Evolutionary conservation across 306 rosid species (phyloP), one percentile per base, ranked within the genome.

Genomic region (Citrullus amarus): DNA sequence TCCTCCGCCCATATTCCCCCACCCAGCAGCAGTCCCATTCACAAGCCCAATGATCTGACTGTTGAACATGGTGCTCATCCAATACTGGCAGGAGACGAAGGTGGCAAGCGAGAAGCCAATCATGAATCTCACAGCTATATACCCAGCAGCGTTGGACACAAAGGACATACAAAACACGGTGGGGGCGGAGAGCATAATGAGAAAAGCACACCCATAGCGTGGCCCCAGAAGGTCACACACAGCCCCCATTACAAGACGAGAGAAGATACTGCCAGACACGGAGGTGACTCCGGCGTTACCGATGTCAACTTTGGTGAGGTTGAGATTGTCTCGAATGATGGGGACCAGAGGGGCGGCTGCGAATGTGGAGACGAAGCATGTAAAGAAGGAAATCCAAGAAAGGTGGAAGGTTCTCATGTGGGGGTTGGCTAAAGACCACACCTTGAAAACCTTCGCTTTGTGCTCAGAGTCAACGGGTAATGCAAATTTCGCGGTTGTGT

Each of bases 1-100:
- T 5, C 98, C 96, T 41, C 98, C 96, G 0, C 98, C 97, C 98
- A 92, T 90, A 79, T 94, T 94, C 0, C 98, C 98, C 98, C 98
- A 94, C 18, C 98, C 98, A 0, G 95, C 97, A 0, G 96, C 93
- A 0, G 97, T 92, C 18, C 98, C 98, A 39, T 94, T 92, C 3
- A 65, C 98, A 20, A 92, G 84, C 22, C 98, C 98, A 0, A 94
- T 86, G 12, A 94, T 92, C 90, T 92, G 87, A 51, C 93, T 60
- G 65, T 90, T 91, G 61, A 91, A 93, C 96, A 93, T 90, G 1
- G 97, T 91, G 28, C 98, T 93, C 98, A 94, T 94, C 98, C 98
- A 94, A 34, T 89, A 94, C 69, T 94, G 98, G 72, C 97, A 92
- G 0, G 98, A 94, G 12, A 94, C 98, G n/a, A 92, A 94, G 0